Percentiles rank a stretch among this genome's conserved stretches.
These are phyloP conservation scores for Lactarius tabidus DNA, from an alignment of 768 basidiomycete genomes.

Conservation along the genomic window DNA sequence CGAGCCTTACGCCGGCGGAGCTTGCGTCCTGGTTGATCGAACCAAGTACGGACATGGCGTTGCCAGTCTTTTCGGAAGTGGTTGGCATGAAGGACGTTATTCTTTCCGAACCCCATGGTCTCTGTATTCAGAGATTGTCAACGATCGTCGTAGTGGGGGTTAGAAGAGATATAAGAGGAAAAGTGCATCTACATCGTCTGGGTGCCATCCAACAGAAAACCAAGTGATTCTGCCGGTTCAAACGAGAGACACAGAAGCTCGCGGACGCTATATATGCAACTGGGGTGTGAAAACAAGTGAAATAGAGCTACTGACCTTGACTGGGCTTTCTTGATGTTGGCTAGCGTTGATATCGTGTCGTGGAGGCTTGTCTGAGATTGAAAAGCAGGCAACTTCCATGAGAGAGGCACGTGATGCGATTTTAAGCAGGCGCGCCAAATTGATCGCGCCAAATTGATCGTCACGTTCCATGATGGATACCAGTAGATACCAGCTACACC, in stretches of 20 bases:
- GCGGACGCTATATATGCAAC: background rate
- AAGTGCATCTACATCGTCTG: conserved; percentile 11
- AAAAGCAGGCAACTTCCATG: conserved; percentile 1
- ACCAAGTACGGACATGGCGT: conserved; percentile 93
- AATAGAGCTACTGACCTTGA: conserved; percentile 35
- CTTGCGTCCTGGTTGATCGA: conserved; percentile 98
- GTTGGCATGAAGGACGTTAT: conserved; percentile 89
- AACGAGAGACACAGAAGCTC: background rate
- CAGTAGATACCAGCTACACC: too few species aligned
- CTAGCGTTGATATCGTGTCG: conserved; percentile 7
- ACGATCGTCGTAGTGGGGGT: conserved; percentile 15
- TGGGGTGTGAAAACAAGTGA: background rate
- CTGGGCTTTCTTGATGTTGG: conserved; percentile 32
- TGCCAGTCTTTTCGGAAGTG: conserved; percentile 99
- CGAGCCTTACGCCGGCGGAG: conserved; percentile 91
- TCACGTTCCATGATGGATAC: too few species aligned
- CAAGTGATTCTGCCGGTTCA: background rate
- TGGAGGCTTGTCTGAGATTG: conserved; percentile 17
- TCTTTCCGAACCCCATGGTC: conserved; percentile 74
- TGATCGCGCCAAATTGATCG: too few species aligned
- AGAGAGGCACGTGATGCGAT: too few species aligned
- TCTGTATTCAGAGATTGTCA: conserved; percentile 35
- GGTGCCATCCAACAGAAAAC: conserved; percentile 25
- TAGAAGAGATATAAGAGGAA: background rate
- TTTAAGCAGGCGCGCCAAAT: too few species aligned